Evolutionary conservation across 2,329 filamentous ascomycete genomes (phyloP).

Genomic region (Colletotrichum gloeosporioides): DNA sequence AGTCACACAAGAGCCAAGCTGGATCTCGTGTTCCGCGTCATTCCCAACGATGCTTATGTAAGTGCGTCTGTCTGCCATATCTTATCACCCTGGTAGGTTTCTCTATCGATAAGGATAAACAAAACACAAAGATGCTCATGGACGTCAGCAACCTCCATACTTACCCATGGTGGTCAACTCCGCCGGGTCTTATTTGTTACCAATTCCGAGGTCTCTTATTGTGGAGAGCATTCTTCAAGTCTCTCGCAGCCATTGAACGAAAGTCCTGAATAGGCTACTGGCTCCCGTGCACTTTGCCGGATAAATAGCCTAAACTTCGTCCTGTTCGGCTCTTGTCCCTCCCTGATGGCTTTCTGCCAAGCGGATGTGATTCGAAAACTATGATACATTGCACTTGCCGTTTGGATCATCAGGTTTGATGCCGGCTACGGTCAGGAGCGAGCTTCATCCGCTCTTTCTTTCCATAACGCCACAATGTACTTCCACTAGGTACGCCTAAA

Average conservation of each 20-base stretch:
- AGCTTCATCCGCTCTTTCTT: not conserved
- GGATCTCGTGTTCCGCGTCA: not conserved
- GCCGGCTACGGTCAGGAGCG: not conserved
- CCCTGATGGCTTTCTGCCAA: not conserved
- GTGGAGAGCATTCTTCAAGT: not conserved
- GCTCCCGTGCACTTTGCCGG: not conserved
- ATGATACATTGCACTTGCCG: not conserved
- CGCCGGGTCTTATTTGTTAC: not conserved
- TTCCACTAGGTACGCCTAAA: not conserved
- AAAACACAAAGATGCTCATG: not conserved
- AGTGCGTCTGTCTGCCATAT: not conserved
- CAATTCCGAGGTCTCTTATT: not conserved
- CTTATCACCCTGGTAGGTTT: not conserved
- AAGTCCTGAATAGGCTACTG: not conserved
- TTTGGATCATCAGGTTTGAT: not conserved
- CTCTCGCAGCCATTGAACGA: not conserved
- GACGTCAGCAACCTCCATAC: not conserved
- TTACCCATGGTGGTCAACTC: not conserved
- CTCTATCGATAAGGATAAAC: not conserved
- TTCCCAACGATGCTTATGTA: not conserved
- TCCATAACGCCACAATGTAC: not conserved
- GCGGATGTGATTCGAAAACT: not conserved
- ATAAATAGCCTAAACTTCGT: not conserved
- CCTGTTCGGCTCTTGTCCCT: not conserved
- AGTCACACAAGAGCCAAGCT: not conserved